A percentile compares a stretch with the other conserved stretches of the same genome.
Evolutionary conservation across 2,329 filamentous ascomycete species (phyloP).

Genomic region (Cytospora paraplurivora): DNA sequence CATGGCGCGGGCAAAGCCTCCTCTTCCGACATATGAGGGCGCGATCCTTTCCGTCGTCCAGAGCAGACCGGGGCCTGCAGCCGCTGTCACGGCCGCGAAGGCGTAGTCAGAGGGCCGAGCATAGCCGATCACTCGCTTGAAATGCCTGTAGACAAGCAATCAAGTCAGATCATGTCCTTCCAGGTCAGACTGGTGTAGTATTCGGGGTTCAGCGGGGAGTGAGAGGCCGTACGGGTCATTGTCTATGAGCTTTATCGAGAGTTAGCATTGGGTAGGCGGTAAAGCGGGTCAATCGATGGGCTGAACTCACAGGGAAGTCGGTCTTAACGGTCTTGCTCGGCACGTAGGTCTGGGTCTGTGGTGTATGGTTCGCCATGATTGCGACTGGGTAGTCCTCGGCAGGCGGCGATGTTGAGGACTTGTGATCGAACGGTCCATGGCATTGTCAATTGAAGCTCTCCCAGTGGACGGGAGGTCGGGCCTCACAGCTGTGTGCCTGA

Average conservation of each 20-base stretch:
- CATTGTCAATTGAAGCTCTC: conserved; percentile 24
- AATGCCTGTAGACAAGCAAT: conserved; percentile 63
- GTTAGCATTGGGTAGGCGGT: conserved; percentile 32
- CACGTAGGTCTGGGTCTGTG: conserved; percentile 52
- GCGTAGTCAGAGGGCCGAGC: conserved; percentile 83
- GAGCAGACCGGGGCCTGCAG: conserved; percentile 74
- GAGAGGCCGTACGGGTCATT: conserved; percentile 82
- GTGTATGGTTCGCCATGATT: conserved; percentile 43
- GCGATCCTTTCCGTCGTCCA: conserved; percentile 79
- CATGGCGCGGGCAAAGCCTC: conserved; percentile 81
- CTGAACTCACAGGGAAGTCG: conserved; percentile 77
- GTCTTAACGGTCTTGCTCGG: conserved; percentile 79
- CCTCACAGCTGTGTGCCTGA: neutral
- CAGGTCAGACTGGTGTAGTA: neutral
- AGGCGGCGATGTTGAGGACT: conserved; percentile 25
- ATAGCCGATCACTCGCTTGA: conserved; percentile 87
- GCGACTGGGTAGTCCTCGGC: conserved; percentile 26
- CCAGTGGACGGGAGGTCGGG: conserved; percentile 22
- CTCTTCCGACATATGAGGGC: conserved; percentile 81
- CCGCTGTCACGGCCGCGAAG: conserved; percentile 66
- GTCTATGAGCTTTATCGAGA: conserved; percentile 79
- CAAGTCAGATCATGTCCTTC: conserved; percentile 35
- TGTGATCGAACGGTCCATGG: conserved; percentile 4
- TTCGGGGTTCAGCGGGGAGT: conserved; percentile 3
- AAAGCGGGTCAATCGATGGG: conserved; percentile 30